Percentiles rank a stretch among this genome's conserved stretches.
Conservation (phyloP, 1,139 yeast species). For the Hemisphaericaspora lyxosophila region DNA sequence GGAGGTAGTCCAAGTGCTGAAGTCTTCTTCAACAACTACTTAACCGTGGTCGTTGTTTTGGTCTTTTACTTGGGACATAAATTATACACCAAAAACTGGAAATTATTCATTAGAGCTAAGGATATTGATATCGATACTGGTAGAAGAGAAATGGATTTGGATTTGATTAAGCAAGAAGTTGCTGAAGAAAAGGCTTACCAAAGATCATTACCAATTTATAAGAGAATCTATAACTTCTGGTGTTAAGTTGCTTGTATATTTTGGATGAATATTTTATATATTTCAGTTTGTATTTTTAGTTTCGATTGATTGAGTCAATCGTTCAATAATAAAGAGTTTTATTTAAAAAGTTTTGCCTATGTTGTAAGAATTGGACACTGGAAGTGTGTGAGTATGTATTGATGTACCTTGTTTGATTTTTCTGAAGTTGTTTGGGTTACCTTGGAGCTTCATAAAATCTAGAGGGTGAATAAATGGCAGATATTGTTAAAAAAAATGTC, state of each 20-base stretch:
- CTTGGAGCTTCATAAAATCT: too few species aligned
- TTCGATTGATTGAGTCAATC: background rate
- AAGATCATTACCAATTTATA: conserved; percentile 51
- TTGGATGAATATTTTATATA: background rate
- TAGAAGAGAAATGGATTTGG: conserved; percentile 67
- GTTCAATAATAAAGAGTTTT: background rate
- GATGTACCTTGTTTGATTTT: too few species aligned
- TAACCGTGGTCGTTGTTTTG: conserved; percentile 61
- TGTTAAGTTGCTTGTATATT: conserved; percentile 32
- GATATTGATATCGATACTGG: conserved; percentile 70
- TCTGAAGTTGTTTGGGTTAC: too few species aligned
- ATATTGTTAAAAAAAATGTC: too few species aligned
- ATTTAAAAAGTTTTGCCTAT: too few species aligned
- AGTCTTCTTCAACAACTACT: conserved; percentile 59
- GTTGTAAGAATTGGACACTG: too few species aligned
- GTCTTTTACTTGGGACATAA: conserved; percentile 59
- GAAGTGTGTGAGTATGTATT: too few species aligned
- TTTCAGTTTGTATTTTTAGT: background rate
- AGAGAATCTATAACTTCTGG: conserved; percentile 55
- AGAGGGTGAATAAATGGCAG: too few species aligned
- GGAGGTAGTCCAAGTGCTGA: conserved; percentile 56
- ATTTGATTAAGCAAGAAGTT: conserved; percentile 63
- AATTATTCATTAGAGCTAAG: conserved; percentile 41
- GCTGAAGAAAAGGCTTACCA: conserved; percentile 57
- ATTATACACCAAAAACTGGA: conserved; percentile 55